Evolutionary conservation across 116 monocot genomes (phyloP), one percentile per base, ranked within the genome.

Genomic region (Posidonia oceanica): DNA sequence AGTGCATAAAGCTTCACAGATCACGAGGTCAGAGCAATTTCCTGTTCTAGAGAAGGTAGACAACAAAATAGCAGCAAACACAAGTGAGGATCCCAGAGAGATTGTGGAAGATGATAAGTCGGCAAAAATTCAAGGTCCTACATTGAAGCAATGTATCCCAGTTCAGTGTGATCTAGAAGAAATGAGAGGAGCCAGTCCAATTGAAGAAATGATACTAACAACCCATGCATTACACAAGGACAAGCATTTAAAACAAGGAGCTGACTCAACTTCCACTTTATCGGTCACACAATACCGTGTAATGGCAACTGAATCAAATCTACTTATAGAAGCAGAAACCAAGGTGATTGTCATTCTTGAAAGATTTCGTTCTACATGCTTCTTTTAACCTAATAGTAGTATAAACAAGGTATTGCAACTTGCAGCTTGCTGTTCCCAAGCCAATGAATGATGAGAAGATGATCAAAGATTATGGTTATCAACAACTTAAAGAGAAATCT

Each of bases 131-230:
- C n/a, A 8, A 65, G 18, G 38, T 40, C 20, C 65, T 40, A 40
- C 15, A n/a, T 18, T 11, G 65, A 65, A 65, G 41, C 40, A 39
- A 65, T 40, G 39, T 17, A 42, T 65, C 18, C 16, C 39, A 41
- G 18, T 40, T 41, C 18, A 3, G 4, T 38, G 39, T 40, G 65
- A 65, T n/a, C 42, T 40, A 65, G 40, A 41, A 65, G n/a, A 40
- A 65, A 65, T 15, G 18, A 65, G 39, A 40, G 40, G 18, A n/a
- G 40, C 17, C 40, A 17, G 41, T 5, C n/a, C 38, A 40, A 42
- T 36, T 65, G 41, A 65, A 36, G 65, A 41, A 65, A 41, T 17
- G 65, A 40, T 40, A 41, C 40, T 41, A 65, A 40, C 41, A 65
- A 12, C 65, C 17, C 58, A 58, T 58, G 20, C 58, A 58, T 58